A percentile compares a stretch with the other conserved stretches of the same genome.
Evolutionary conservation across 768 basidiomycete genomes (phyloP).

Genomic region (Tulasnella sp.): DNA sequence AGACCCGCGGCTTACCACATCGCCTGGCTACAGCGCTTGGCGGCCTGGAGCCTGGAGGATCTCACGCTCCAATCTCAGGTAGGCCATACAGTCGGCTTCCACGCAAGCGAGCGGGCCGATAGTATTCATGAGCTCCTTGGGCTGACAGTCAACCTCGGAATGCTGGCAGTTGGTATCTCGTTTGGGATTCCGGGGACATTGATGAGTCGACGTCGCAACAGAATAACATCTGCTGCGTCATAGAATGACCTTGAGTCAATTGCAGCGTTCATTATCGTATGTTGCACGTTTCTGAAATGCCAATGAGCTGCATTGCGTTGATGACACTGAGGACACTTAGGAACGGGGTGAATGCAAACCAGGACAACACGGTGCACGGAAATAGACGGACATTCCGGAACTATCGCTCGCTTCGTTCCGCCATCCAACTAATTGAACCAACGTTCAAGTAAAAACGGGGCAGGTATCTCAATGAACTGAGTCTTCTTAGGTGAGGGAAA

Average conservation of each 20-base stretch:
- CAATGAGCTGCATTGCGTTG: too few relatives aligned
- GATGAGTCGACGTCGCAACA: too few relatives aligned
- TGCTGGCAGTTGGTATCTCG: too few relatives aligned
- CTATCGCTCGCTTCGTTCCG: not conserved
- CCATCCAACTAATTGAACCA: not conserved
- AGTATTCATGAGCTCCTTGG: too few relatives aligned
- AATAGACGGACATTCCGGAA: not conserved
- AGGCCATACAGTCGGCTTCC: not conserved
- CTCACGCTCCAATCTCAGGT: not conserved
- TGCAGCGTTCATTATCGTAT: too few relatives aligned
- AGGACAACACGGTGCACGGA: not conserved
- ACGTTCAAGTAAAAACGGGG: not conserved
- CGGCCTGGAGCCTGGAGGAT: not conserved
- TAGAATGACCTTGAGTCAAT: too few relatives aligned
- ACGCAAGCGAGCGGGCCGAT: too few relatives aligned
- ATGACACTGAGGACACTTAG: not conserved
- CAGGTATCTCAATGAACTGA: not conserved
- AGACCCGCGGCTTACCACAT: not conserved
- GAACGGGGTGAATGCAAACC: not conserved
- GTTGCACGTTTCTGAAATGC: too few relatives aligned
- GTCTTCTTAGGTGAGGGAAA: not conserved
- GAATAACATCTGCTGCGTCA: too few relatives aligned
- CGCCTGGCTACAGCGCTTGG: not conserved
- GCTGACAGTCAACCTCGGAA: too few relatives aligned
- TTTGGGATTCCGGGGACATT: too few relatives aligned